These are phyloP conservation scores for Dactylellina drechsleri DNA, from an alignment of 2,329 filamentous ascomycete species.

Conservation along the genomic window DNA sequence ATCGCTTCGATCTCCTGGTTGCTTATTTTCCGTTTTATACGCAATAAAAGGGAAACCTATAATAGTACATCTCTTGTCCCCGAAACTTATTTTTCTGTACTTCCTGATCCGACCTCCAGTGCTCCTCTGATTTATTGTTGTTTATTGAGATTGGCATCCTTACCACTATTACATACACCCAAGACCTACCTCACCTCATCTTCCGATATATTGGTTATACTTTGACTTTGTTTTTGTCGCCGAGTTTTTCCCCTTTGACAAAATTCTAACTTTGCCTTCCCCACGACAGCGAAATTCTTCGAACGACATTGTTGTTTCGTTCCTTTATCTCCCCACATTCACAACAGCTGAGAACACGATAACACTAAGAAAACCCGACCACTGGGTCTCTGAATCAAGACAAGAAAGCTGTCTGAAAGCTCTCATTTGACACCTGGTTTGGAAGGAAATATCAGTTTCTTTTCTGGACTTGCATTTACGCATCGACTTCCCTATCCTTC, in stretches of 20 bases:
- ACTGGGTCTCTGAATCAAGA: constrained; percentile 3
- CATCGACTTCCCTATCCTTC: constrained; percentile 46
- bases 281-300: constrained; percentile 12
- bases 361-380: constrained; percentile 7
- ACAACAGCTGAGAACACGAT: constrained; percentile 1
- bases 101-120: constrained; percentile 52
- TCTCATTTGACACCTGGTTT: constrained; percentile 1
- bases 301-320: constrained; percentile 1
- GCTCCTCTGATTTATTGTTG: constrained; percentile 39
- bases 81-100: constrained; percentile 46
- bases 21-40: constrained; percentile 54
- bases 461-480: constrained; percentile 39
- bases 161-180: constrained; percentile 36
- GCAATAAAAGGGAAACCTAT: constrained; percentile 52
- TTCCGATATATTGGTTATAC: constrained; percentile 44
- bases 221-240: constrained; percentile 31
- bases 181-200: constrained; percentile 22
- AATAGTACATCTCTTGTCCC: constrained; percentile 55
- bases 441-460: constrained; percentile 26
- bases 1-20: constrained; percentile 54
- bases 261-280: not conserved
- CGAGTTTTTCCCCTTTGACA: constrained; percentile 11
- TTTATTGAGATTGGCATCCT: constrained; percentile 40
- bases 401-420: not conserved
- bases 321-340: not conserved